phyloP scores from a whole-genome alignment of 2,329 filamentous ascomycete genomes.

The Aspergillus sojae region DNA sequence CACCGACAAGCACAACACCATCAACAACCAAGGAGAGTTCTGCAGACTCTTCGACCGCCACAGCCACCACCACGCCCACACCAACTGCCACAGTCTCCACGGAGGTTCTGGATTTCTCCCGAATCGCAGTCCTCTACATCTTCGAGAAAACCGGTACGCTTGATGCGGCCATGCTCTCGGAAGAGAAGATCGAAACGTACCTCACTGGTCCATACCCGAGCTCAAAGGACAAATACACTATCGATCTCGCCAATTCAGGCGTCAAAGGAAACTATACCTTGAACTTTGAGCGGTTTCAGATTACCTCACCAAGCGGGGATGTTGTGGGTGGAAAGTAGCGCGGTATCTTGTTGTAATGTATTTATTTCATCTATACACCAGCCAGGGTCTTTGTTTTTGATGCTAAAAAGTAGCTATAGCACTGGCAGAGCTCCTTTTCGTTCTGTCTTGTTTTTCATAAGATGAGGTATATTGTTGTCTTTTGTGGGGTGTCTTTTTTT shows the following conservation, averaged over 20 bases:
- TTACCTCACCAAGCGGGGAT: constrained; percentile 26
- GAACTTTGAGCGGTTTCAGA: constrained; percentile 40
- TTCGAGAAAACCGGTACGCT: constrained; percentile 38
- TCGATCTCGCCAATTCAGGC: constrained; percentile 25
- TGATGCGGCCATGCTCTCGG: constrained; percentile 31
- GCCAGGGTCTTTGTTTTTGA: not conserved
- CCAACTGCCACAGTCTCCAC: constrained; percentile 20
- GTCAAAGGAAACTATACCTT: constrained; percentile 33
- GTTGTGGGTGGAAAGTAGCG: constrained; percentile 27
- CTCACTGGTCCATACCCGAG: constrained; percentile 29
- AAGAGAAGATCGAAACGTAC: constrained; percentile 35
- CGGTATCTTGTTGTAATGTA: not conserved
- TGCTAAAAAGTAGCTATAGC: not conserved
- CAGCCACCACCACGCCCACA: constrained; percentile 20
- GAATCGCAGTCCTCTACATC: constrained; percentile 46
- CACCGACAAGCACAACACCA: constrained; percentile 24
- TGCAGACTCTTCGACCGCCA: constrained; percentile 16
- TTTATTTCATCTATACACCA: not conserved
- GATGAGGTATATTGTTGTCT: not conserved
- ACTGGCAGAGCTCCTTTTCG: not conserved
- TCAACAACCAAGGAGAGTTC: constrained; percentile 8
- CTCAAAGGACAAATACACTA: constrained; percentile 20
- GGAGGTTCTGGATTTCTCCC: constrained; percentile 37
- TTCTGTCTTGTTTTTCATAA: not conserved
- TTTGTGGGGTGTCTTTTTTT: not conserved